Evolutionary conservation across 2,329 filamentous ascomycete genomes (phyloP), one percentile per base, ranked within the genome.

Genomic region (Neopestalotiopsis rosae): DNA sequence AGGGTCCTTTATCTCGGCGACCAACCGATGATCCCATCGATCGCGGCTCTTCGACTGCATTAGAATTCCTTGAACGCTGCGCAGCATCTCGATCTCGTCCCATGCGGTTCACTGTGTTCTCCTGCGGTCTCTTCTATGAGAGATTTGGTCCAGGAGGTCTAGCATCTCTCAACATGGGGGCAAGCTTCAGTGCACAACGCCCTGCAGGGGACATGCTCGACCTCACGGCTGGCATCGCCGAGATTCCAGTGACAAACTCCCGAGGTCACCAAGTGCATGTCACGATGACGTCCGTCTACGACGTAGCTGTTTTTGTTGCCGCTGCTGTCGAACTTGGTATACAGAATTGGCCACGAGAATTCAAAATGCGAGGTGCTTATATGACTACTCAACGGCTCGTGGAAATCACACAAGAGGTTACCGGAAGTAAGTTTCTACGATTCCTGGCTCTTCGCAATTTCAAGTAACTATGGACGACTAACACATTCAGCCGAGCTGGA

Each of bases 71-170:
- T 61, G 83, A 85, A 62, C 83, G 88, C 63, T 90, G 88, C 77
- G 79, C 83, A 14, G 76, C 81, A 4, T 80, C 82, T 2, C 77
- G 73, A 57, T 80, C 82, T 1, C 79, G 84, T 69, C 80, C 83
- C 59, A 92, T 94, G 81, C 85, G 87, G 57, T 92, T 87, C 70
- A 94, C 92, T 0, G 84, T 90, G 32, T 94, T 94, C 78, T 88
- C 90, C 0, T 94, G 92, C 73, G 92, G 92, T 24, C 80, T 94
- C 38, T 89, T 94, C 72, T 94, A 94, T 83, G 92, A 94, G 76
- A 84, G 91, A 0, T 94, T 94, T 74, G 89, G 88, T 24, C 90
- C 89, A 0, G 89, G 88, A 3, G 92, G 92, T 0, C 84, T 94
- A 69, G 83, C 84, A 13, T 81, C 84, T 20, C 84, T 89, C 67